phyloP scores from a whole-genome alignment of 2,329 filamentous ascomycete species.

The Aspergillus transmontanensis region DNA sequence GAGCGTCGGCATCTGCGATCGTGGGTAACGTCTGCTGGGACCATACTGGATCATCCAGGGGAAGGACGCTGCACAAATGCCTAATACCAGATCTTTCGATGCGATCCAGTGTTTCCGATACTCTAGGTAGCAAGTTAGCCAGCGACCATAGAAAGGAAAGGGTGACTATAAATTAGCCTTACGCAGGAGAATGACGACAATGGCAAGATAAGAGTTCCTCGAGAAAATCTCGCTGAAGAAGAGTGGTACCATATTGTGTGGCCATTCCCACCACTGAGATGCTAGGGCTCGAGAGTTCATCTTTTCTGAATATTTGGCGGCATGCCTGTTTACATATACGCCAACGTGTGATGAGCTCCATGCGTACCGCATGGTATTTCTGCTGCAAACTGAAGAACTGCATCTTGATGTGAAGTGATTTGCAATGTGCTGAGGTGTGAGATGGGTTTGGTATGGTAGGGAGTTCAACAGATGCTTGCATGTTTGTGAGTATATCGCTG shows the following conservation, averaged over 20 bases:
- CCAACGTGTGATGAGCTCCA: background rate
- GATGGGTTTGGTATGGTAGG: background rate
- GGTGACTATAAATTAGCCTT: background rate
- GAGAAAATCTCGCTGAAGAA: background rate
- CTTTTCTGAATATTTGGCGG: background rate
- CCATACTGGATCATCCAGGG: background rate
- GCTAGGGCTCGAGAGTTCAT: background rate
- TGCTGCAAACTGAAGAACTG: background rate
- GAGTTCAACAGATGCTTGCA: background rate
- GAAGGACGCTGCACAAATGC: background rate
- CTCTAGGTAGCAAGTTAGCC: background rate
- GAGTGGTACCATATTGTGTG: background rate
- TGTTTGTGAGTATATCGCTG: background rate
- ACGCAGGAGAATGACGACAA: background rate
- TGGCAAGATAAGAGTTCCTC: background rate
- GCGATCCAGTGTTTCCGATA: background rate
- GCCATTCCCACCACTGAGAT: background rate
- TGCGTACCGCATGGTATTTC: background rate
- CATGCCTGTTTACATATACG: background rate
- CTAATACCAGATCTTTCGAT: background rate
- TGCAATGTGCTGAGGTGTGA: background rate
- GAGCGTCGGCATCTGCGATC: background rate
- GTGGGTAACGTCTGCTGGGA: background rate
- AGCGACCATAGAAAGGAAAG: background rate
- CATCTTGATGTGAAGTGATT: background rate